Evolutionary conservation across 2,329 filamentous ascomycete species (phyloP).

Genomic region (Venturia effusa): DNA sequence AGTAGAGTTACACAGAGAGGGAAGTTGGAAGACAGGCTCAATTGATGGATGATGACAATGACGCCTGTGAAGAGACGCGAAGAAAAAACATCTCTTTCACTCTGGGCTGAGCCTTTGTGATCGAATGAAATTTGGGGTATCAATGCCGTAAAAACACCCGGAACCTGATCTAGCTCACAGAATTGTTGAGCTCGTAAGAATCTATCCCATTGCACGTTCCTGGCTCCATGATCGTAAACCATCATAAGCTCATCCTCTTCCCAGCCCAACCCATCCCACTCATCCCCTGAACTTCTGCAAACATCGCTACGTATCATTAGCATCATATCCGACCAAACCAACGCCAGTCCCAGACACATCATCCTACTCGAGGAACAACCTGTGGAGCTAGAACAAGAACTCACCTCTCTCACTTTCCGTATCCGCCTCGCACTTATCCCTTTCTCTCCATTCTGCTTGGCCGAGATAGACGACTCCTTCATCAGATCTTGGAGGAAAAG

Average conservation of each 20-base stretch:
- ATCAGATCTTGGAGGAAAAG: constrained; percentile 70
- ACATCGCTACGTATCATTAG: not conserved
- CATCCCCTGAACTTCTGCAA: constrained; percentile 7
- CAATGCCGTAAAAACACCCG: not conserved
- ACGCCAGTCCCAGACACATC: not conserved
- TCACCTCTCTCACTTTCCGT: constrained; percentile 64
- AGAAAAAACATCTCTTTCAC: not conserved
- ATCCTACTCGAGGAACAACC: not conserved
- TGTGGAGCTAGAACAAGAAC: constrained; percentile 19
- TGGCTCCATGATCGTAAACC: too few species aligned
- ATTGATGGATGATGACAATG: too few species aligned
- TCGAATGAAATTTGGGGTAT: not conserved
- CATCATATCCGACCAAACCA: not conserved
- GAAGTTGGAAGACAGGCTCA: too few species aligned
- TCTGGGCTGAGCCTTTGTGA: not conserved
- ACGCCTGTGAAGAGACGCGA: not conserved
- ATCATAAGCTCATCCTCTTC: not conserved
- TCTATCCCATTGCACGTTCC: not conserved
- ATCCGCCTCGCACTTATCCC: constrained; percentile 65
- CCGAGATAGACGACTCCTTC: constrained; percentile 67
- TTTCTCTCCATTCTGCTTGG: constrained; percentile 63
- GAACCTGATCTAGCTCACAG: not conserved
- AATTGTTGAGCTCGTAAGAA: not conserved
- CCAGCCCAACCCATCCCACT: not conserved
- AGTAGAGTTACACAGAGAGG: too few species aligned